Evolutionary conservation across 202 grass and related monocot genomes (phyloP), one percentile per base, ranked within the genome.

Genomic region (Tripidium arundinaceum): DNA sequence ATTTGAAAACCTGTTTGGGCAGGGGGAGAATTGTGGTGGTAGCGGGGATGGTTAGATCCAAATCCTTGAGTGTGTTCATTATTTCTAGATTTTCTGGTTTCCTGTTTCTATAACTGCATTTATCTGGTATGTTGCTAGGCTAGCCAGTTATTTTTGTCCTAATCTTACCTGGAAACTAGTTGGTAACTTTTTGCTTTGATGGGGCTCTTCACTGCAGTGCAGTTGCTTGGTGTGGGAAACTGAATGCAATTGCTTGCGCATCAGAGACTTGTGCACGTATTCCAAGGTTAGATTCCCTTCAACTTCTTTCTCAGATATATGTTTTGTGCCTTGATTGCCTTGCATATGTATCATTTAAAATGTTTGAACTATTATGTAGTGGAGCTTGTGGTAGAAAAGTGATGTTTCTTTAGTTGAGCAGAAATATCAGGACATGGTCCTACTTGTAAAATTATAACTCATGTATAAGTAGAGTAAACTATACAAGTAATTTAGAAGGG

Each of bases 251-350:
- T 55, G 92, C 96, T 63, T 99, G 90, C 15, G 96, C 96, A 68
- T 90, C 96, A 16, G 96, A 99, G 74, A 99, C 96, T 52, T 99
- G 90, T 83, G 87, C 96, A 18, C 78, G 92, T 8, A 99, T 99
- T 86, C 92, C 92, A 11, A 96, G 92, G 96, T 96, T 28, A 11
- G 57, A 90, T 74, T 75, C 65, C 39, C 45, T 86, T 67, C n/a
- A 76, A 19, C 46, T 6, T 21, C 28, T 75, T 15, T n/a, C 27
- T 79, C 26, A 43, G 72, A 59, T 68, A 59, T 68, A 70, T 75
- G 24, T 64, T 55, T 59, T 62, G 24, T 61, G 22, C 72, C 28
- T 75, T 10, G 11, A 40, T 85, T 75, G 34, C 14, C 26, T 18
- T 5, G 16, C 64, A 65, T 11, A 4, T n/a, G 54, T 63, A 60